phyloP scores from a whole-genome alignment of 1,284 basidiomycete species.

The Laetiporus sulphureus region DNA sequence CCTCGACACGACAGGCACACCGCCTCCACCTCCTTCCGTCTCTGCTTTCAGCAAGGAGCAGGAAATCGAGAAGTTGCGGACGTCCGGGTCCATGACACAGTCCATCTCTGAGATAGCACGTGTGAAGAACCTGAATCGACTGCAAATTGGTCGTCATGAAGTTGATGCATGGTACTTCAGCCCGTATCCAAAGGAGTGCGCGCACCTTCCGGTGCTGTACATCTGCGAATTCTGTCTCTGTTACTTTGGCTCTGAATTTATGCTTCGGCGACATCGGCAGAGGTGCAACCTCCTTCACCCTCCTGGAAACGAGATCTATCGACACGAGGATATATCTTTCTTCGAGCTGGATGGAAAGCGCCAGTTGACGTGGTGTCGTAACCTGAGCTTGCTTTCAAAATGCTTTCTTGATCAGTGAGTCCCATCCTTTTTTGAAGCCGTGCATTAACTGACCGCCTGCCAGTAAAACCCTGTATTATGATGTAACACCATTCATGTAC shows the following conservation, averaged over 20 bases:
- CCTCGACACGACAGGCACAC: conserved; percentile 27
- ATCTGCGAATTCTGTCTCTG: conserved; percentile 98
- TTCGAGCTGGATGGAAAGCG: conserved; percentile 98
- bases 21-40: conserved; percentile 38
- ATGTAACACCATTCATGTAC: conserved; percentile 99
- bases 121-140: conserved; percentile 96
- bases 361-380: conserved; percentile 95
- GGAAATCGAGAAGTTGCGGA: conserved; percentile 97
- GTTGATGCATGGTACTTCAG: conserved; percentile 99
- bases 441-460: conserved; percentile 19
- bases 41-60: conserved; percentile 88
- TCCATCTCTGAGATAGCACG: conserved; percentile 95
- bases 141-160: conserved; percentile 95
- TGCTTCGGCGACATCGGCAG: conserved; percentile 85
- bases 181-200: conserved; percentile 97
- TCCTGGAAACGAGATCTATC: conserved; percentile 98
- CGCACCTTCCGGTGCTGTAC: conserved; percentile 91
- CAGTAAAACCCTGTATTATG: conserved; percentile 98
- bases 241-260: conserved; percentile 83
- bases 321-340: conserved; percentile 93
- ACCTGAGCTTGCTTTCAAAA: conserved; percentile 94
- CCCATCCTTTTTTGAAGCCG: conserved; percentile 3
- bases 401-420: conserved; percentile 94
- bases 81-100: conserved; percentile 98
- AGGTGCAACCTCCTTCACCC: conserved; percentile 95